Evolutionary conservation across 495 filamentous ascomycete genomes (phyloP).

Genomic region (Penicillium subrubescens): DNA sequence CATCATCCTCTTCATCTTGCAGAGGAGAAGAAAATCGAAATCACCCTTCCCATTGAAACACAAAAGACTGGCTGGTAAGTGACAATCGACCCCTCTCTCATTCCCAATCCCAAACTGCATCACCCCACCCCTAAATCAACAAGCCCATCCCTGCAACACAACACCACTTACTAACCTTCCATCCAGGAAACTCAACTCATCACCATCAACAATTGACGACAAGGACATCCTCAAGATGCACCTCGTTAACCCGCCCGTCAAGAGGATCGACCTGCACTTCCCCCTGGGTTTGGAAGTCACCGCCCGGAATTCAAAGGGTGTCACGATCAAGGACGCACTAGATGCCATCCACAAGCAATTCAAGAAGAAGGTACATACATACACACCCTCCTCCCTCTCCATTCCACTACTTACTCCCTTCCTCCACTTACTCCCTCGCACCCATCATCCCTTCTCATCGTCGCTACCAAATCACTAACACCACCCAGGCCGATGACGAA

Average conservation of each 20-base stretch:
- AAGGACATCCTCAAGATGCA: constrained; percentile 78
- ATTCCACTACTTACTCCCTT: not conserved
- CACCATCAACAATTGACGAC: constrained; percentile 73
- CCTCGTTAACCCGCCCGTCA: constrained; percentile 78
- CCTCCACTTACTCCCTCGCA: constrained; percentile 21
- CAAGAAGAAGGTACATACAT: constrained; percentile 82
- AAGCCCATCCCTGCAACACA: too few relatives aligned
- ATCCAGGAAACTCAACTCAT: constrained; percentile 86
- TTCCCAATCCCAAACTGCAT: not conserved
- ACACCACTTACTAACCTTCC: constrained; percentile 5
- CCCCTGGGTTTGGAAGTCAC: constrained; percentile 84
- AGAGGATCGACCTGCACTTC: constrained; percentile 91
- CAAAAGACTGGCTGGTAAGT: constrained; percentile 88
- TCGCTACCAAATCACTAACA: not conserved
- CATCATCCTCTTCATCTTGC: constrained; percentile 20
- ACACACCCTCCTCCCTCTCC: too few relatives aligned
- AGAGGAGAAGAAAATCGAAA: constrained; percentile 75
- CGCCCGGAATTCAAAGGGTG: constrained; percentile 85
- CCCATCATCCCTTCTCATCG: not conserved
- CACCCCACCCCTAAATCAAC: not conserved
- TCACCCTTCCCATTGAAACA: constrained; percentile 83
- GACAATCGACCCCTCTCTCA: not conserved
- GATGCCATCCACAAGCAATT: constrained; percentile 92
- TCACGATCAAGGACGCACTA: constrained; percentile 92
- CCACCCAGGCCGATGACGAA: constrained; percentile 79